These are phyloP conservation scores for Calamus simplicifolius DNA, from an alignment of 176 grass and related monocot species.

Conservation along the genomic window DNA sequence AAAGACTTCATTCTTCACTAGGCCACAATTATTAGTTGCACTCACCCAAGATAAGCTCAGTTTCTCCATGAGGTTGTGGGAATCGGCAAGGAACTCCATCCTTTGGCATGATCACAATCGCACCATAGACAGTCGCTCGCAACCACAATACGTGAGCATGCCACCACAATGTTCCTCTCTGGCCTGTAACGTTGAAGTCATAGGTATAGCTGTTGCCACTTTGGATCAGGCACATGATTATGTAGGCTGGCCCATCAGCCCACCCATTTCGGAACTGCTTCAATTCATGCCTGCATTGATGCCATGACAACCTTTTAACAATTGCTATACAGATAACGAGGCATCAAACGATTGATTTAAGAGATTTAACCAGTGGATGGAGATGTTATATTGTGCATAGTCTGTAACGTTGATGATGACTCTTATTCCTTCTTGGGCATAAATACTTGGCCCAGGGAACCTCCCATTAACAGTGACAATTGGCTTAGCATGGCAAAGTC, in stretches of 20 bases:
- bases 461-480: background rate
- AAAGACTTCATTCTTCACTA: too few relatives aligned
- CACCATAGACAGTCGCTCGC: constrained; percentile 10
- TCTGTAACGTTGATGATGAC: constrained; percentile 8
- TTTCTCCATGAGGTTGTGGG: constrained; percentile 9
- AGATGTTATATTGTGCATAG: background rate
- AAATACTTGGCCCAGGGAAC: background rate
- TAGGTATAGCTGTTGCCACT: background rate
- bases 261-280: background rate
- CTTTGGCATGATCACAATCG: constrained; percentile 20
- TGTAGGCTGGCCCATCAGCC: background rate
- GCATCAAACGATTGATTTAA: too few relatives aligned
- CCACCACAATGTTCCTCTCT: constrained; percentile 7
- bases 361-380: constrained; percentile 7
- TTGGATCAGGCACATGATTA: background rate
- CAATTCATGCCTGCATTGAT: background rate
- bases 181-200: background rate
- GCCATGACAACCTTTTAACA: too few relatives aligned
- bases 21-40: background rate
- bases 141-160: background rate
- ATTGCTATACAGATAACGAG: too few relatives aligned
- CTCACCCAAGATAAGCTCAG: background rate
- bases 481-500: background rate
- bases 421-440: background rate
- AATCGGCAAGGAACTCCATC: constrained; percentile 16